Evolutionary conservation across 805 yeast species (phyloP).

Genomic region (Teunomyces barrocoloradensis): DNA sequence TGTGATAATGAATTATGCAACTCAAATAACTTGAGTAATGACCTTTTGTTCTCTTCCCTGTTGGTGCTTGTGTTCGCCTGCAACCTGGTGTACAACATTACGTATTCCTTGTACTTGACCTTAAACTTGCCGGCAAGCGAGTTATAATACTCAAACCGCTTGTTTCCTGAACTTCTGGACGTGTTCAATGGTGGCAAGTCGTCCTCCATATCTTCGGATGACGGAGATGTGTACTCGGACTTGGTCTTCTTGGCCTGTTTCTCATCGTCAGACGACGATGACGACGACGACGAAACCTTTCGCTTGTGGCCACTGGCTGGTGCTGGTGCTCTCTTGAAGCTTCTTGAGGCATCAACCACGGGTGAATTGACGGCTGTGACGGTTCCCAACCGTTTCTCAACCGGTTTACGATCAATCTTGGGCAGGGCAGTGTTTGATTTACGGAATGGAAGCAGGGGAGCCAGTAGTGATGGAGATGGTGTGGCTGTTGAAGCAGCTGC

Average conservation of each 20-base stretch:
- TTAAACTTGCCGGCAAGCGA: slow-evolving; percentile 49
- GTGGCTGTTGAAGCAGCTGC: slow-evolving; percentile 5
- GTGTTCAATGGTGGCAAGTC: slow-evolving; percentile 9
- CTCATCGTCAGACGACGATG: slow-evolving; percentile 23
- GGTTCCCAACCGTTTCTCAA: slow-evolving; percentile 6
- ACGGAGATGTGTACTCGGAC: slow-evolving; percentile 33
- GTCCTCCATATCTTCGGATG: slow-evolving; percentile 17
- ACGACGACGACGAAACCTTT: slow-evolving; percentile 14
- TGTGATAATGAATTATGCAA: slow-evolving; percentile 50
- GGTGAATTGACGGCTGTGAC: slow-evolving; percentile 14
- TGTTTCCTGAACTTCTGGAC: slow-evolving; percentile 12
- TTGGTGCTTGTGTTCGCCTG: slow-evolving; percentile 13
- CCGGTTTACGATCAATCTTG: slow-evolving; percentile 6
- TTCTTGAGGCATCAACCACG: slow-evolving; percentile 6
- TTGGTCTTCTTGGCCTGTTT: slow-evolving; percentile 14
- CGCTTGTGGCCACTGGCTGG: slow-evolving; percentile 6
- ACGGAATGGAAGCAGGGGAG: slow-evolving; percentile 6
- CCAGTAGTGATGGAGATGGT: neutral
- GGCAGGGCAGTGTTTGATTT: slow-evolving; percentile 24
- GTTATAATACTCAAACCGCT: slow-evolving; percentile 34
- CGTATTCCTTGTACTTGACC: slow-evolving; percentile 48
- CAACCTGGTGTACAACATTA: slow-evolving; percentile 35
- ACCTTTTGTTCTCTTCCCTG: slow-evolving; percentile 20
- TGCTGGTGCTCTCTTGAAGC: neutral
- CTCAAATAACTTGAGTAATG: slow-evolving; percentile 41